Evolutionary conservation across 139 green algal species (phyloP), one percentile per base, ranked within the genome.

Genomic region (Chlamydomonas sp.): DNA sequence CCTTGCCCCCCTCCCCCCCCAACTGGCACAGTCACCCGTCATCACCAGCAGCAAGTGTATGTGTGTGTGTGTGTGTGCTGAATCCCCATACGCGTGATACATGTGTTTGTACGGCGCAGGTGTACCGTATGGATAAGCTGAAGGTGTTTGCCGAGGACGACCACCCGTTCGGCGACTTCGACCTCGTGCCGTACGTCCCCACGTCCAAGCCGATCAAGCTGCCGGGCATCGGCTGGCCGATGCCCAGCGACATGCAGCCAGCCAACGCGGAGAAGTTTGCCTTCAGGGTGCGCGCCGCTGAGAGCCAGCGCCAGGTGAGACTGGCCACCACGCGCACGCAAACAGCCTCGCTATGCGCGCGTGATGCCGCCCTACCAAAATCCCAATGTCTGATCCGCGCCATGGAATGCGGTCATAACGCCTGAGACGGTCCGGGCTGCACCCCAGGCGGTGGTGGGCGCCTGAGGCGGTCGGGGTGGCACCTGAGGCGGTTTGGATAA

Each of bases 41-140:
- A n/a, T n/a, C n/a, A n/a, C n/a, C n/a, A n/a, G n/a, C n/a, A n/a
- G n/a, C n/a, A n/a, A n/a, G n/a, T n/a, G n/a, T n/a, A n/a, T n/a
- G n/a, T n/a, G n/a, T n/a, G n/a, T n/a, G n/a, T n/a, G n/a, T n/a
- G n/a, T n/a, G n/a, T n/a, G n/a, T n/a, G n/a, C n/a, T n/a, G n/a
- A n/a, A n/a, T n/a, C n/a, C 5, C 8, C 13, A 6, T 37, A 2
- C n/a, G n/a, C n/a, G n/a, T n/a, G n/a, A n/a, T n/a, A n/a, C n/a
- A n/a, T n/a, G n/a, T n/a, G n/a, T n/a, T n/a, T n/a, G n/a, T n/a
- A n/a, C n/a, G n/a, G n/a, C n/a, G n/a, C n/a, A n/a, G n/a, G 49
- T 63, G 28, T 76, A 60, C 36, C 85, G 91, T 31, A 72, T 87
- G 28, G 72, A 84, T 10, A 95, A 95, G 81, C 84, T 96, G 60